Base-by-base conservation (phyloP, 2,329 filamentous ascomycete species). In the Emergomyces orientalis region DNA sequence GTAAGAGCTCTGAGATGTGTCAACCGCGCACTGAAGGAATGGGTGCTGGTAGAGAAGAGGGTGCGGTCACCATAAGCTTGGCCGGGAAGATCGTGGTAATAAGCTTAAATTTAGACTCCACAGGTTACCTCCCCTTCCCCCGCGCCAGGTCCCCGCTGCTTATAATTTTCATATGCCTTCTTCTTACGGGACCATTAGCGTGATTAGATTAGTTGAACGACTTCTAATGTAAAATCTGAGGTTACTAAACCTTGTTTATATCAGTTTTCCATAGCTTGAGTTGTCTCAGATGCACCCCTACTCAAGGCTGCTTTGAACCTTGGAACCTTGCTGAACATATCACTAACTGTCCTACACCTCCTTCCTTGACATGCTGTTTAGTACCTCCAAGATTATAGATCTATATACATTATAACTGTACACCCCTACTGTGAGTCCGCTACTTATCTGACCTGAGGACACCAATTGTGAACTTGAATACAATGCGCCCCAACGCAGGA, bases 21-120 rank as follows among this genome's bases (percentile, higher is more conserved):
- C 41, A 14, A 22, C 30, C 27, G 39, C 39, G 37, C 8, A 19
- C 56, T 32, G 22, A 45, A 3, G 27, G 19, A 47, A 25, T 41
- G 9, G 32, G 32, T 3, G 7, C 32, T 7, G 14, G 8, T 11
- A 17, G 49, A 27, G 30, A 37, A 55, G 3, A 22, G 47, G 17
- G 27, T 45, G 56, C 47, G 39, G 56, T 59, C 25, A 14, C 32
- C 32, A 30, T 59, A 45, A 59, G 37, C 14, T 47, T 45, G 22
- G 22, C 25, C 34, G 8, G 32, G 17, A 56, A 22, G 54, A 39
- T n/a, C n/a, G 49, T 41, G 2, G 17, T 0, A 39, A 56, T 56
- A 56, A 56, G 54, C 54, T 56, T 56, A 56, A 56, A 56, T 56
- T 56, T 56, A 56, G 39, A 41, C 34, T 27, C 52, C 30, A 22